Conservation (phyloP, 2,329 filamentous ascomycete genomes). For the Trichoderma semiorbis region DNA sequence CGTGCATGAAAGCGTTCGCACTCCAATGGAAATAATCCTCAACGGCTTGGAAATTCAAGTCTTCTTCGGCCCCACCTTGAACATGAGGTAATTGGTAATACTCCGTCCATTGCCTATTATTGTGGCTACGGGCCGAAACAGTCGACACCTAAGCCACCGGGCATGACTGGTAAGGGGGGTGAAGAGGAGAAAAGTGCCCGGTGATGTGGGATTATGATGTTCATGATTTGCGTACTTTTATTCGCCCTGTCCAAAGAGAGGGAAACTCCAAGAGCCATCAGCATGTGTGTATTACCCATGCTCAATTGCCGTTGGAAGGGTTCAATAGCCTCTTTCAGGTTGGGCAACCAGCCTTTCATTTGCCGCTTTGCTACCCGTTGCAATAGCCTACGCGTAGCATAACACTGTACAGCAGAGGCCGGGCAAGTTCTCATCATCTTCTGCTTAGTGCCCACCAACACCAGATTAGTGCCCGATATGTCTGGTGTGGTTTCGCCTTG, state of each 20-base stretch:
- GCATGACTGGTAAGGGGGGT: not conserved
- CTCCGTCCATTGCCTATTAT: not conserved
- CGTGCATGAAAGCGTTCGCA: not conserved
- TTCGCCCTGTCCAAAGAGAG: not conserved
- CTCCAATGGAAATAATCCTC: not conserved
- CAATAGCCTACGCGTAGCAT: not conserved
- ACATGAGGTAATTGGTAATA: conserved; percentile 3
- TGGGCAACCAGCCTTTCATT: not conserved
- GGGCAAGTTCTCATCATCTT: not conserved
- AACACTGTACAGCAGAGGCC: not conserved
- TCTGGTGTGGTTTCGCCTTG: not conserved
- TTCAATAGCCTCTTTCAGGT: not conserved
- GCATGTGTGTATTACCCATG: not conserved
- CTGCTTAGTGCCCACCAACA: not conserved
- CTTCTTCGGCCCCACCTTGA: not conserved
- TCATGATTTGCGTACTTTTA: not conserved
- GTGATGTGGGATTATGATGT: not conserved
- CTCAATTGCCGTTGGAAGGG: not conserved
- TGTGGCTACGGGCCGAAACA: conserved; percentile 7
- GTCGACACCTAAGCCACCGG: not conserved
- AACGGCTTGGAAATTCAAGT: not conserved
- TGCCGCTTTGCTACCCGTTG: not conserved
- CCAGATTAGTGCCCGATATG: not conserved
- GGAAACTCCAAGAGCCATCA: not conserved
- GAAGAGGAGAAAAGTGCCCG: not conserved